These are phyloP conservation scores for Saccharomyces hybrid DNA, from an alignment of 1,139 yeast species.

Conservation along the genomic window DNA sequence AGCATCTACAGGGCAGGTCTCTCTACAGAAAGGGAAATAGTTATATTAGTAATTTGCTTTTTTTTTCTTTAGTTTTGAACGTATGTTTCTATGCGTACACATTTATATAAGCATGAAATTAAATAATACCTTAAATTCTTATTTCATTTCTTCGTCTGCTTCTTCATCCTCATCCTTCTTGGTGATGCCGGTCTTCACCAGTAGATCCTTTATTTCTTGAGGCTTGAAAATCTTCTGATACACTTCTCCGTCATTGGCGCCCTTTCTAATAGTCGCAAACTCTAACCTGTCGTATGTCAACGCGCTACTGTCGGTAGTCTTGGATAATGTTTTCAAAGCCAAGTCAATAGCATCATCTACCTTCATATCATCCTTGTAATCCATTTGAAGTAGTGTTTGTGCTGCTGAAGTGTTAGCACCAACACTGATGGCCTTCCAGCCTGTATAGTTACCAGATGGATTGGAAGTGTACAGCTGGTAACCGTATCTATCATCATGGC, in stretches of 20 bases:
- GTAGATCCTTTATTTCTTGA: constrained; percentile 62
- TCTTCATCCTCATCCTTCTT: constrained; percentile 45
- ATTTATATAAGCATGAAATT: not conserved
- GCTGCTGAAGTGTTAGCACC: constrained; percentile 97
- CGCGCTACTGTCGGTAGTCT: constrained; percentile 75
- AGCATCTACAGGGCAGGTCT: not conserved
- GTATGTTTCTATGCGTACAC: not conserved
- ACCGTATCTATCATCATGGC: constrained; percentile 83
- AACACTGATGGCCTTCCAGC: constrained; percentile 97
- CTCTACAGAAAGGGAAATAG: too few relatives aligned
- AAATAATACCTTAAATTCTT: not conserved
- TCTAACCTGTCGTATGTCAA: constrained; percentile 84
- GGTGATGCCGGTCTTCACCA: constrained; percentile 67
- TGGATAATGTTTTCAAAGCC: constrained; percentile 42
- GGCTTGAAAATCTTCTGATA: constrained; percentile 74
- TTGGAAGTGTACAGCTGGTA: constrained; percentile 92
- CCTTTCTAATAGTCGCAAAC: constrained; percentile 67
- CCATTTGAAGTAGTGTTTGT: constrained; percentile 91
- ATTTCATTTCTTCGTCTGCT: constrained; percentile 16
- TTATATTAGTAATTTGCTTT: not conserved
- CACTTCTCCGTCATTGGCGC: constrained; percentile 40
- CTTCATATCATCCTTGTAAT: constrained; percentile 74
- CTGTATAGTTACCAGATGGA: constrained; percentile 95
- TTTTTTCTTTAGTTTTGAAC: not conserved
- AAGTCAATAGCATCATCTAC: constrained; percentile 77